Evolutionary conservation across 2,329 filamentous ascomycete genomes (phyloP).

Genomic region (Trichoderma hamatum): DNA sequence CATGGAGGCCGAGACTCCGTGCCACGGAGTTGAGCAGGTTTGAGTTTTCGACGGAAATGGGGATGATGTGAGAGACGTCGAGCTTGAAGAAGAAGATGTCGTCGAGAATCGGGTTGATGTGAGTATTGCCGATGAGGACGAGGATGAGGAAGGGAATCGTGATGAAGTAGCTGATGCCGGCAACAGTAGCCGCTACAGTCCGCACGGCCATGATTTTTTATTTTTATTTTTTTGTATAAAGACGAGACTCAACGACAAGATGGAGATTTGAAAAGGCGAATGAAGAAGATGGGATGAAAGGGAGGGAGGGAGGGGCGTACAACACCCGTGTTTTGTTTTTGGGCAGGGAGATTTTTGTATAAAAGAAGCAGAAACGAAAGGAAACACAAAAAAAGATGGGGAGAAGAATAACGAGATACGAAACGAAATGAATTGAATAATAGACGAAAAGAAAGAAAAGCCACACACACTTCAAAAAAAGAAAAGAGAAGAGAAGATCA

Average conservation of each 20-base stretch:
- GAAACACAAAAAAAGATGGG: background rate
- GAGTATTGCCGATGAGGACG: slow-evolving; percentile 75
- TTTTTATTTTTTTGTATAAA: background rate
- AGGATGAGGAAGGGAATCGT: slow-evolving; percentile 79
- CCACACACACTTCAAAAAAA: background rate
- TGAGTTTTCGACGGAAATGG: slow-evolving; percentile 69
- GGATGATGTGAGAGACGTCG: slow-evolving; percentile 80
- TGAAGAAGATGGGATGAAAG: background rate
- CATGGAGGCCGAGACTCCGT: slow-evolving; percentile 81
- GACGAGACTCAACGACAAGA: background rate
- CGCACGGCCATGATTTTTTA: slow-evolving; percentile 42
- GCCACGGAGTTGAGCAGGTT: slow-evolving; percentile 84
- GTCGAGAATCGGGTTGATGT: slow-evolving; percentile 61
- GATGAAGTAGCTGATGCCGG: slow-evolving; percentile 71
- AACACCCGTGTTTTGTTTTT: background rate
- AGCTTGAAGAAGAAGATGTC: slow-evolving; percentile 84
- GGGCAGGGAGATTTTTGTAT: background rate
- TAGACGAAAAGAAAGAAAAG: background rate
- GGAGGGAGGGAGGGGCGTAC: background rate
- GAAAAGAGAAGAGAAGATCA: slow-evolving; percentile 11
- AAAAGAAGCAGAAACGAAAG: slow-evolving; percentile 1
- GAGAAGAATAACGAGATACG: background rate
- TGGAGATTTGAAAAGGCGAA: background rate
- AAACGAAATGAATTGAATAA: slow-evolving; percentile 17
- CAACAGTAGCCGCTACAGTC: slow-evolving; percentile 63